Base-by-base conservation (phyloP, 805 yeast species). In the Saccharomyces kudriavzevii region DNA sequence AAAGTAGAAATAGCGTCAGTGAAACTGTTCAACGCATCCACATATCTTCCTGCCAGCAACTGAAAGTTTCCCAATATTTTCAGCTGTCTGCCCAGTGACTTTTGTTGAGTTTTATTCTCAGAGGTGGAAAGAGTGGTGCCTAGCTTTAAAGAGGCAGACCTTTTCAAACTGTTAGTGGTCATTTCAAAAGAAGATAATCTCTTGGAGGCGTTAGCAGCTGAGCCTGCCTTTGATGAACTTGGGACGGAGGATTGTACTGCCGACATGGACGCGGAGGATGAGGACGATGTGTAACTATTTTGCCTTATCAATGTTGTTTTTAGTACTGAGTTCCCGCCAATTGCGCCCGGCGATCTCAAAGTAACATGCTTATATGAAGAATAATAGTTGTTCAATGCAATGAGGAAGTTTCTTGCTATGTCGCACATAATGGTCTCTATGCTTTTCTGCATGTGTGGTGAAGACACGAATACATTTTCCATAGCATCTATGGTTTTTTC, bases 281-380 rank as follows among this genome's bases (percentile, higher is more conserved):
- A 27, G 9, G 60, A 26, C 11, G 56, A 11, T 5, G 59, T 24
- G 6, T 48, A 31, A 22, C 24, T 30, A 9, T 49, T 28, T n/a
- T 31, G 65, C 45, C 53, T 65, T 49, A 75, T 71, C 14, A 78
- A 28, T 0, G 60, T 48, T 2, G 72, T 59, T 54, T 71, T 73
- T 24, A 66, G 49, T 9, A 79, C 74, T 46, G 79, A 75, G 52
- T 77, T 75, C 31, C 80, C 79, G 2, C 79, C 78, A 40, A 82
- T 74, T 2, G 83, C 77, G 0, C 87, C 87, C 0, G 97, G 97
- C 0, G 96, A 87, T 59, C 95, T 76, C 55, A 89, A 75, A 0
- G 96, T 86, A 40, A 89, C 87, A 65, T 87, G 89, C 55, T 83
- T 80, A 59, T 84, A 86, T 0, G 95, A 82, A 3, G 84, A 78